phyloP scores from a whole-genome alignment of 768 basidiomycete species.

The Russula emetica region DNA sequence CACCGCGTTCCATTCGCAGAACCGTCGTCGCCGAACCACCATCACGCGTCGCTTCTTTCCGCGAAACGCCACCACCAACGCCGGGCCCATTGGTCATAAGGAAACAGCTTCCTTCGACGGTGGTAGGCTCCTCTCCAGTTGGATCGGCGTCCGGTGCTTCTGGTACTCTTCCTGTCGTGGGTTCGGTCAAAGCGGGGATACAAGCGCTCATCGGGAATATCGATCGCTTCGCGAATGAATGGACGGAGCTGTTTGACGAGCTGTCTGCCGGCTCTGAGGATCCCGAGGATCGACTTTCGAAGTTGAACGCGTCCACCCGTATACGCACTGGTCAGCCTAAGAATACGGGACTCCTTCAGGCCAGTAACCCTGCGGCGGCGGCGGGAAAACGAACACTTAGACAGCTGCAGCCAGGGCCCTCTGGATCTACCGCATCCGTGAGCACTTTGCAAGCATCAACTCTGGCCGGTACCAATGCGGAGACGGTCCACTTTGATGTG shows the following conservation, averaged over 20 bases:
- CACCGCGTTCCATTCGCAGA: background rate
- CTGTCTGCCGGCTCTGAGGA: background rate
- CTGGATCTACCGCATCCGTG: background rate
- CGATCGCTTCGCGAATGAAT: conserved; percentile 20
- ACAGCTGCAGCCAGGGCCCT: background rate
- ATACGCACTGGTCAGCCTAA: background rate
- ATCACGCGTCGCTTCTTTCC: background rate
- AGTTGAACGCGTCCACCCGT: background rate
- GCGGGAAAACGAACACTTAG: background rate
- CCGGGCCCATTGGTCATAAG: conserved; percentile 7
- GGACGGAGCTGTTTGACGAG: conserved; percentile 22
- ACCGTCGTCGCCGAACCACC: too few species aligned
- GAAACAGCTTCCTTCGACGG: background rate
- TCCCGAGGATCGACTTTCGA: background rate
- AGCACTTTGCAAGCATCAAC: background rate
- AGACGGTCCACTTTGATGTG: conserved; percentile 2
- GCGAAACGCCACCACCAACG: background rate
- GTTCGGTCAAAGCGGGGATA: conserved; percentile 6
- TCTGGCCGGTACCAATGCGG: background rate
- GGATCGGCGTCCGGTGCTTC: background rate
- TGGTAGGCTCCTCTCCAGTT: background rate
- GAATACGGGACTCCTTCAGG: background rate
- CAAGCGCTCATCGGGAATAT: conserved; percentile 16
- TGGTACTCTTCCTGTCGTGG: background rate
- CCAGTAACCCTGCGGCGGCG: background rate